Evolutionary conservation across 2,329 filamentous ascomycete species (phyloP), one percentile per base, ranked within the genome.

Genomic region (Sporothrix brasiliensis): DNA sequence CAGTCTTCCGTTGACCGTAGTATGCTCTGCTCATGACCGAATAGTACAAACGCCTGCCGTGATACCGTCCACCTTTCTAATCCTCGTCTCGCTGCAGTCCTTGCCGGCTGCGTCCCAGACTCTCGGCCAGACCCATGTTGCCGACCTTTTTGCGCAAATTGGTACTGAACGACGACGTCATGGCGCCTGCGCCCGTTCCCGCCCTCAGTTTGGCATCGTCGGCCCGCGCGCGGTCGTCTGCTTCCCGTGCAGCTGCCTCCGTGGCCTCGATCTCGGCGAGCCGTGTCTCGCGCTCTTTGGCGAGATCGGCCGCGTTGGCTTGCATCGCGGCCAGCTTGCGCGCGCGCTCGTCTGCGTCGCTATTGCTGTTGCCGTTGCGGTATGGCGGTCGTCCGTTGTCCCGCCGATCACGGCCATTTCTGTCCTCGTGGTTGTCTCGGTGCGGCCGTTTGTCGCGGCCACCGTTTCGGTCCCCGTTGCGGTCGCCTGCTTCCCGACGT

Each of bases 321-420:
- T 92, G 90, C 91, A 93, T 93, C 10, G 88, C 89, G 19, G 89
- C 90, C 21, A 93, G 80, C 77, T 88, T 92, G 30, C 86, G 85
- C 14, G 88, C 88, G n/a, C 85, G 84, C 73, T 87, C 85, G 24
- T 85, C 85, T 10, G 47, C 67, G 21, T 54, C 27, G 16, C 30
- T 85, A 21, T 85, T 85, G 21, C 27, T 60, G 24, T 61, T 65
- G 21, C 47, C 53, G 2, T 41, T 68, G 21, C 66, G 52, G 24
- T 60, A 68, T 11, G 52, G 39, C 3, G 52, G 52, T 16, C 67
- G 52, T n/a, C 44, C 53, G 39, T 10, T 24, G 53, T 69, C 67
- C 19, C 67, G 13, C 13, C 58, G 44, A 11, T 61, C 24, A 16
- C 44, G 65, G 41, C 49, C 72, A 30, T 69, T 67, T 34, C 71